Percentiles rank a stretch among this genome's conserved stretches.
Evolutionary conservation across 768 basidiomycete genomes (phyloP).

Genomic region (Lepiota brunneoincarnata): DNA sequence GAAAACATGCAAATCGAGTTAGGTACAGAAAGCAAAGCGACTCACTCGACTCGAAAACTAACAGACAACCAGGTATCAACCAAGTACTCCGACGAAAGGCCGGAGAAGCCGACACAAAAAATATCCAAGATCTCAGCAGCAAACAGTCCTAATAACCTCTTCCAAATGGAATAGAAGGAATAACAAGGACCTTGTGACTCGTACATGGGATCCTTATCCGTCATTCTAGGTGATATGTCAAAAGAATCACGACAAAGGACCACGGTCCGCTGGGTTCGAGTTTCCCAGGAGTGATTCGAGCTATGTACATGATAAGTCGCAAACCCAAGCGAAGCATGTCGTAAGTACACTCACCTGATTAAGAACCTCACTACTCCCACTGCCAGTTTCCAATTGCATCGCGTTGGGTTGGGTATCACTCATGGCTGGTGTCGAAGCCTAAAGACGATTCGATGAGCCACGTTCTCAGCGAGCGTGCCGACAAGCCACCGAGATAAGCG

Average conservation of each 20-base stretch:
- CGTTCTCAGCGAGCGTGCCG: background rate
- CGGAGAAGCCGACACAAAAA: no score
- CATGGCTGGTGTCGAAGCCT: slow-evolving; percentile 1
- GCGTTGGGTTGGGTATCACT: slow-evolving; percentile 2
- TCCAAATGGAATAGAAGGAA: no score
- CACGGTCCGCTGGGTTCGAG: slow-evolving; percentile 5
- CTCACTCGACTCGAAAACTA: no score
- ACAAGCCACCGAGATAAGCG: background rate
- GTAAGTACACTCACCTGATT: slow-evolving; percentile 4
- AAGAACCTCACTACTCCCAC: slow-evolving; percentile 4
- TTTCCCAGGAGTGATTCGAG: slow-evolving; percentile 6
- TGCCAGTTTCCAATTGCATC: background rate
- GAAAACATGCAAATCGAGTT: no score
- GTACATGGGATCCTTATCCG: no score
- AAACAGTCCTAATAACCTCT: no score
- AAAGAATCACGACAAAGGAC: background rate
- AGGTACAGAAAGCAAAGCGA: no score
- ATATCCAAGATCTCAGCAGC: no score
- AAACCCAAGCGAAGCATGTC: background rate
- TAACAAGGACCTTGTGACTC: no score
- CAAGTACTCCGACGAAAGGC: no score
- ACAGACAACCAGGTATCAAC: no score
- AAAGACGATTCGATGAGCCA: background rate
- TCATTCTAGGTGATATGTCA: no score
- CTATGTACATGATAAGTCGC: background rate